Evolutionary conservation across 169 alveolate species (phyloP).

Genomic region (Plasmodium inui): DNA sequence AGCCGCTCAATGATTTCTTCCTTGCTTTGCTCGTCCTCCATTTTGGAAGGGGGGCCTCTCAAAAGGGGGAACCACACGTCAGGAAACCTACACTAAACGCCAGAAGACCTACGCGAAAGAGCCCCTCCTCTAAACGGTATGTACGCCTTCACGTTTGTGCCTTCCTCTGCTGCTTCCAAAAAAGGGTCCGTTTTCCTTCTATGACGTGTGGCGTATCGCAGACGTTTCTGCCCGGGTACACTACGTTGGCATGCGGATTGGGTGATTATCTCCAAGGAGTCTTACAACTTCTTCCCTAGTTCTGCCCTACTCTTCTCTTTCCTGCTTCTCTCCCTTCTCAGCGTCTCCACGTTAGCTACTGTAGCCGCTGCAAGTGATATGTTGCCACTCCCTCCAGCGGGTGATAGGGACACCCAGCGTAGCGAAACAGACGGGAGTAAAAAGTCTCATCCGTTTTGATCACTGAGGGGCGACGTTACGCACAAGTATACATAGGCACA

Average conservation of each 20-base stretch:
- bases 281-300: neutral
- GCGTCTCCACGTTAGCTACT: neutral
- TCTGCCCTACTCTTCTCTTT: no score
- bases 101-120: no score
- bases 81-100: neutral
- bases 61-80: neutral
- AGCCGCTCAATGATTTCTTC: slow-evolving; percentile 22
- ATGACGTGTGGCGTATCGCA: neutral
- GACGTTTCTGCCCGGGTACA: neutral
- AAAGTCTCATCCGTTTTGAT: neutral
- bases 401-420: neutral
- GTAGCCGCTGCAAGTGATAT: neutral
- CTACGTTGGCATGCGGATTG: neutral
- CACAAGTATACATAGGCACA: neutral
- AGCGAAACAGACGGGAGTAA: neutral
- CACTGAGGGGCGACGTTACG: neutral
- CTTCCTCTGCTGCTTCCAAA: no score
- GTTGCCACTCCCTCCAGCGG: no score
- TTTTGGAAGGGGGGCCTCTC: neutral
- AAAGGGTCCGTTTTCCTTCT: neutral
- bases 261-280: neutral
- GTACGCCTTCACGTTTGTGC: neutral
- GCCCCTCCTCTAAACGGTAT: neutral
- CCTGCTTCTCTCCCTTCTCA: no score
- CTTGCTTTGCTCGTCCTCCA: slow-evolving; percentile 19